Evolutionary conservation across 805 yeast species (phyloP).

Genomic region (Kockiozyma suomiensis): DNA sequence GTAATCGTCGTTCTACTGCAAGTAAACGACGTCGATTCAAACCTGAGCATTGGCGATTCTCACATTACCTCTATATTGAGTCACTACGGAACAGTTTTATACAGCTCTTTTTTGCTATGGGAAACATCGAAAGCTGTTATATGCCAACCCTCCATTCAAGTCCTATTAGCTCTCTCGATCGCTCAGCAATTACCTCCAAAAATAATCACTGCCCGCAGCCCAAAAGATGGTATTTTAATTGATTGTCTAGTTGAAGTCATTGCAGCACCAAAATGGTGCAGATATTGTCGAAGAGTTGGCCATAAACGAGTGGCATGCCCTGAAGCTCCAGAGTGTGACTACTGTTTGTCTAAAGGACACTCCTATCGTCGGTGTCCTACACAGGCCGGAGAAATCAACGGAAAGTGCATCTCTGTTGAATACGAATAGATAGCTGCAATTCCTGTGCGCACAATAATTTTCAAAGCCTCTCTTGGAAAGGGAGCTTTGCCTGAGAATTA

Average conservation of each 20-base stretch:
- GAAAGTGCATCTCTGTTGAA: slow-evolving; percentile 7
- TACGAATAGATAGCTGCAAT: no score
- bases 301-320: slow-evolving; percentile 4
- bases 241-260: slow-evolving; percentile 1
- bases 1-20: slow-evolving; percentile 5
- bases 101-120: slow-evolving; percentile 7
- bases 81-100: slow-evolving; percentile 5
- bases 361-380: slow-evolving; percentile 9
- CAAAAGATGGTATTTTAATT: neutral
- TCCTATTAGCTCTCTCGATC: neutral
- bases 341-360: slow-evolving; percentile 11
- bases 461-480: no score
- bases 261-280: slow-evolving; percentile 10
- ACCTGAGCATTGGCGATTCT: neutral
- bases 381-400: slow-evolving; percentile 3
- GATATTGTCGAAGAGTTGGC: slow-evolving; percentile 5
- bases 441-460: no score
- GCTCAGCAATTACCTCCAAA: slow-evolving; percentile 3
- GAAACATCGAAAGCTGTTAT: neutral
- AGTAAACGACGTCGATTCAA: slow-evolving; percentile 5
- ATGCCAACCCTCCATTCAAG: slow-evolving; percentile 5
- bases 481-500: no score
- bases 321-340: slow-evolving; percentile 1
- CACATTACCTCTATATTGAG: neutral
- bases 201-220: slow-evolving; percentile 1